Conservation (phyloP, 2,329 filamentous ascomycete genomes). For the Neurospora sp. region DNA sequence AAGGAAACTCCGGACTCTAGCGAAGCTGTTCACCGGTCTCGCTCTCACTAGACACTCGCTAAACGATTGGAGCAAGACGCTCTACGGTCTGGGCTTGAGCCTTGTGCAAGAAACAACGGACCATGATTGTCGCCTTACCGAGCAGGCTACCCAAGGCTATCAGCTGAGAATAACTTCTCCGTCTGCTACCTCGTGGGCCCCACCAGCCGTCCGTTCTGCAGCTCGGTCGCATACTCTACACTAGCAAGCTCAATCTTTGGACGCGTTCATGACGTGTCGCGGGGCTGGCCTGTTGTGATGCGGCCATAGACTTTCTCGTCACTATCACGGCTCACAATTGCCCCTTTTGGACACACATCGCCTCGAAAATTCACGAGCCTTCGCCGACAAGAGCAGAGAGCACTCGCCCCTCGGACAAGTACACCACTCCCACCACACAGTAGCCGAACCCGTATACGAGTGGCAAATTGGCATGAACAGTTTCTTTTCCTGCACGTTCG, state of each 20-base stretch:
- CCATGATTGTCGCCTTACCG: background rate
- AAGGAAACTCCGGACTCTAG: background rate
- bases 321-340: conserved; percentile 4
- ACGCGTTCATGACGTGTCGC: conserved; percentile 16
- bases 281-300: conserved; percentile 15
- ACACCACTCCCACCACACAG: background rate
- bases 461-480: background rate
- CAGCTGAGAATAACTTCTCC: background rate
- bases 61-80: background rate
- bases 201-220: background rate
- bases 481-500: background rate
- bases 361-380: background rate
- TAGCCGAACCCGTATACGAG: background rate
- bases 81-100: background rate
- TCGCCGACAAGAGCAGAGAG: background rate
- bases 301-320: conserved; percentile 14
- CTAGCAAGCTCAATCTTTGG: background rate
- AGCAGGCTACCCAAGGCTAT: background rate
- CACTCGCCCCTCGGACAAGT: background rate
- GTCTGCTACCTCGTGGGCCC: background rate
- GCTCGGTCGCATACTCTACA: background rate
- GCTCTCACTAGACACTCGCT: background rate
- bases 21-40: background rate
- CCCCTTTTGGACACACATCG: background rate
- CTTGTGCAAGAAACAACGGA: background rate